Percentiles rank a stretch among this genome's conserved stretches.
Evolutionary conservation across 352 stramenopile genomes (phyloP).

Genomic region (Pythium biforme): DNA sequence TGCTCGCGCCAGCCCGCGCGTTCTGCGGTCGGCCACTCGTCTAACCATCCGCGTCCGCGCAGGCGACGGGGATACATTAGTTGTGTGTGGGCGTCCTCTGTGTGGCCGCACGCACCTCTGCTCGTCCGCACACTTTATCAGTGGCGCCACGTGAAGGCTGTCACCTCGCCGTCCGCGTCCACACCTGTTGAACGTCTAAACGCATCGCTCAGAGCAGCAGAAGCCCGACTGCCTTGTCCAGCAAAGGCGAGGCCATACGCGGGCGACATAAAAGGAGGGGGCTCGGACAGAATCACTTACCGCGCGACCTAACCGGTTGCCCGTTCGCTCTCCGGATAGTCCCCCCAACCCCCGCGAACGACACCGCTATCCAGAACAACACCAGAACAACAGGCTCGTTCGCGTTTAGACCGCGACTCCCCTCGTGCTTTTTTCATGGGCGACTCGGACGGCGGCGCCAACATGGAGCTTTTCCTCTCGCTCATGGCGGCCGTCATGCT

Average conservation of each 20-base stretch:
- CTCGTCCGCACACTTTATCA: background rate
- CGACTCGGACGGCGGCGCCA: conserved; percentile 24
- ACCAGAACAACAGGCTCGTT: no score
- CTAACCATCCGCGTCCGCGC: no score
- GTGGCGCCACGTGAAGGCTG: background rate
- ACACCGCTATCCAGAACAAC: background rate
- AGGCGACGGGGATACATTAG: no score
- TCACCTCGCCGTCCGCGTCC: background rate
- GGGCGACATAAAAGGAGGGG: background rate
- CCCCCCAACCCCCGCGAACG: background rate
- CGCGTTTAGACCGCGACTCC: no score
- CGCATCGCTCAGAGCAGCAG: background rate
- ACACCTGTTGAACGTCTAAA: conserved; percentile 1
- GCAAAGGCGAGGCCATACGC: background rate
- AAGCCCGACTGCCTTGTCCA: background rate
- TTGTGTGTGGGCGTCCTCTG: background rate
- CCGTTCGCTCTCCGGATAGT: background rate
- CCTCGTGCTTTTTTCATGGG: conserved; percentile 15
- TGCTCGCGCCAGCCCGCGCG: background rate
- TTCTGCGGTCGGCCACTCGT: no score
- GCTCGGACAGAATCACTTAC: background rate
- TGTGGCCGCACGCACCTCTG: background rate
- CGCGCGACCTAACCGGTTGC: background rate
- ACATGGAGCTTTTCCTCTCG: conserved; percentile 69
- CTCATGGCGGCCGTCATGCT: conserved; percentile 69